Percentiles rank a stretch among this genome's conserved stretches.
Evolutionary conservation across 805 yeast genomes (phyloP).

Genomic region (Schizosaccharomyces lindneri): DNA sequence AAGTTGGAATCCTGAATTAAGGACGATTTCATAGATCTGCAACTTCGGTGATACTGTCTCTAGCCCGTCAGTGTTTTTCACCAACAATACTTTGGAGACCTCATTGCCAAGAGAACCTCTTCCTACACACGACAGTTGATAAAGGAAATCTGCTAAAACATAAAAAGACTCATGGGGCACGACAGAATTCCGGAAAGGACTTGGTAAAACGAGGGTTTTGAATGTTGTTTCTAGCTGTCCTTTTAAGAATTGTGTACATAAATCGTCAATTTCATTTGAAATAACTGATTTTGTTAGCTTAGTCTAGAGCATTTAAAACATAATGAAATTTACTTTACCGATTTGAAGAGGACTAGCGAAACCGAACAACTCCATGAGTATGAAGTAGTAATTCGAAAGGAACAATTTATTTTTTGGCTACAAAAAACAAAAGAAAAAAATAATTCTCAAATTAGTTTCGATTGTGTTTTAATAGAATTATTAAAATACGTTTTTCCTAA

Average conservation of each 20-base stretch:
- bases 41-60: no score
- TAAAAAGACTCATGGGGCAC: background rate
- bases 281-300: background rate
- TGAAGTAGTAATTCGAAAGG: no score
- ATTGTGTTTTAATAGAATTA: no score
- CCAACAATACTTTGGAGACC: no score
- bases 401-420: no score
- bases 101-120: background rate
- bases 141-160: background rate
- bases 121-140: background rate
- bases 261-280: background rate
- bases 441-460: no score
- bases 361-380: no score
- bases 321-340: conserved; percentile 49
- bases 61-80: no score
- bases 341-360: conserved; percentile 45
- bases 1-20: background rate
- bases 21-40: no score
- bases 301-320: conserved; percentile 32
- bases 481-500: no score
- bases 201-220: background rate
- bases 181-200: no score
- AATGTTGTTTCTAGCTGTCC: background rate
- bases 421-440: no score
- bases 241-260: background rate